These are phyloP conservation scores for Linnemannia hyalina DNA, from an alignment of 192 early-diverging fungal genomes.

Conservation along the genomic window DNA sequence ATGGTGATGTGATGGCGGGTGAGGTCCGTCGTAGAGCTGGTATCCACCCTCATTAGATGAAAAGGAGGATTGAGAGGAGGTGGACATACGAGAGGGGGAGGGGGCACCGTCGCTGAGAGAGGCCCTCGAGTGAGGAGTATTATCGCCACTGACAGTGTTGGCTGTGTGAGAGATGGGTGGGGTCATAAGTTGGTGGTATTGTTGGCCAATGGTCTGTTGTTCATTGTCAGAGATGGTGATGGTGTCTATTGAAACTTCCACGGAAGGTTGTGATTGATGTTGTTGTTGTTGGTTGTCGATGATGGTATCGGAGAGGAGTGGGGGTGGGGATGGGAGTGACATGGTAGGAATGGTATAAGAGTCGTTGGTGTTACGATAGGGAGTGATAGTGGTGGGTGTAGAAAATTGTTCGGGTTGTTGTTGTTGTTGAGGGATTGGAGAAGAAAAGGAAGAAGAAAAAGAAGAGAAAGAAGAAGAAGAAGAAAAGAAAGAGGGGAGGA, in stretches of 20 bases:
- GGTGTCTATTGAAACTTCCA: neutral
- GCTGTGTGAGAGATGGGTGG: slow-evolving; percentile 6
- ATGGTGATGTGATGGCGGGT: neutral
- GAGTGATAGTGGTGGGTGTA: too few relatives aligned
- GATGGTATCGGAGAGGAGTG: neutral
- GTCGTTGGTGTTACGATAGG: neutral
- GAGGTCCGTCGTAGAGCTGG: slow-evolving; percentile 5
- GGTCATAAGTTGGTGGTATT: slow-evolving; percentile 9
- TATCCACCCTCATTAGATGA: neutral
- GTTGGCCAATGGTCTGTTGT: slow-evolving; percentile 9
- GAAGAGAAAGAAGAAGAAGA: neutral
- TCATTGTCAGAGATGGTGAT: neutral
- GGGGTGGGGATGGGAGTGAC: neutral
- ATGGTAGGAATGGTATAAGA: slow-evolving; percentile 11
- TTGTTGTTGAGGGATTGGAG: slow-evolving; percentile 2
- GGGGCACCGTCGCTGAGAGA: neutral
- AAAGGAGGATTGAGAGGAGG: slow-evolving; percentile 2
- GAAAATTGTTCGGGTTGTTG: neutral
- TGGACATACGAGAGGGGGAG: slow-evolving; percentile 10
- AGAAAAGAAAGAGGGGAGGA: neutral
- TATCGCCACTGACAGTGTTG: slow-evolving; percentile 2
- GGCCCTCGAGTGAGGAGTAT: neutral
- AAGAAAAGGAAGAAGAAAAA: slow-evolving; percentile 18
- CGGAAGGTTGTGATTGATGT: neutral
- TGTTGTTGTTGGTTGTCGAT: slow-evolving; percentile 1